Base-by-base conservation (phyloP, 1,139 yeast species). In the Entelexis paramagnoliae region DNA sequence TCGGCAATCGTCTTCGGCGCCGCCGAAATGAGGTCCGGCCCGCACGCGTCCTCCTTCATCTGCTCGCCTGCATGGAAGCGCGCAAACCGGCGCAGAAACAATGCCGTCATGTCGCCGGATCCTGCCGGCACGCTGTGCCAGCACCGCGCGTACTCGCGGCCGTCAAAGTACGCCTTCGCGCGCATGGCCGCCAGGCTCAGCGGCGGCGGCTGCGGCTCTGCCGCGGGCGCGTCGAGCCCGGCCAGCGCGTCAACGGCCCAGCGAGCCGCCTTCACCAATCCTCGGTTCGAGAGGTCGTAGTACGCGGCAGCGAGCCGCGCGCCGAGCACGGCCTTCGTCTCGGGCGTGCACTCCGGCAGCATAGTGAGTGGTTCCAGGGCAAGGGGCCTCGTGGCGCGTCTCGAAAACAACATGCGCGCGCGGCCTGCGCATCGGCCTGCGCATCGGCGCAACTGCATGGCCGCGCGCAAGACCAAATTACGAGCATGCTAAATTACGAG, bases 81-180 rank as follows among this genome's bases (percentile, higher is more conserved):
- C 19, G 95, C 71, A 63, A 89, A 89, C 14, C 85, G 68, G 47
- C 80, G 69, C 36, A 88, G 66, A 62, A 89, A 91, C 46, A 48
- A 52, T 54, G 80, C 74, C 29, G 63, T 66, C 46, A 53, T 8
- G 39, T 59, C 59, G 6, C 33, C 7, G 4, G 34, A 17, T 11
- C 28, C 2, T 17, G 19, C 9, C 13, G 39, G 44, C n/a, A 54
- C 33, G 19, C 74, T 73, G 59, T 74, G 71, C 1, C 85, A 79
- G 55, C 93, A 85, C 33, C 98, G 69, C 55, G 83, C 93, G 63
- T 82, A 89, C 64, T 91, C 98, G 60, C 84, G 82, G 62, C 89
- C 80, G 61, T 80, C 83, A 69, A 91, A 87, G 61, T 84, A 82
- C 0, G 86, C 66, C 53, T 80, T 79, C 0, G 94, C 96, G 29